These are phyloP conservation scores for Neophaeococcomyces aloes DNA, from an alignment of 2,329 filamentous ascomycete species.

Conservation along the genomic window DNA sequence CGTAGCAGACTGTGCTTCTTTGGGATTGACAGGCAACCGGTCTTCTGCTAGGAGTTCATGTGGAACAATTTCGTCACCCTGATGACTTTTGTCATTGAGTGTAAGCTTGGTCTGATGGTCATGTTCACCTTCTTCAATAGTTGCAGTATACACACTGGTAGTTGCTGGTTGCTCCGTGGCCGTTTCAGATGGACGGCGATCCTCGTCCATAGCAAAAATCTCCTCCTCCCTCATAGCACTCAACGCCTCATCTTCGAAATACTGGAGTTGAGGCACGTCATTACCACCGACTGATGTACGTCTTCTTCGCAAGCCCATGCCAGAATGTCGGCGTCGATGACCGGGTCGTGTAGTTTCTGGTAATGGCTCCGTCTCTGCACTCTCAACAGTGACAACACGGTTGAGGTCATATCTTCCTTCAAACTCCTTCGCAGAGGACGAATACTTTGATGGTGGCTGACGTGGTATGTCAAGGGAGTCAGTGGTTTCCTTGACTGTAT, in stretches of 20 bases:
- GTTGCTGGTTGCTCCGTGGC: neutral
- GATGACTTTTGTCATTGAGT: neutral
- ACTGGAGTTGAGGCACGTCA: slow-evolving; percentile 68
- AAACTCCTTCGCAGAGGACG: slow-evolving; percentile 15
- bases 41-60: neutral
- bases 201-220: slow-evolving; percentile 58
- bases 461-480: slow-evolving; percentile 3
- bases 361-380: slow-evolving; percentile 10
- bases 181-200: slow-evolving; percentile 13
- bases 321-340: slow-evolving; percentile 66
- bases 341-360: neutral
- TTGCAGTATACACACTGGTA: neutral
- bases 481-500: slow-evolving; percentile 6
- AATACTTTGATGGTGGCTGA: slow-evolving; percentile 10
- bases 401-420: slow-evolving; percentile 3
- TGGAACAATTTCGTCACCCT: neutral
- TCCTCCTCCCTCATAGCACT: slow-evolving; percentile 64
- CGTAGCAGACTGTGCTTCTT: slow-evolving; percentile 56
- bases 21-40: slow-evolving; percentile 57
- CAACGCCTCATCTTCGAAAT: slow-evolving; percentile 81
- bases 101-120: slow-evolving; percentile 1
- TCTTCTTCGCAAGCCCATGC: slow-evolving; percentile 69
- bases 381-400: slow-evolving; percentile 12
- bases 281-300: slow-evolving; percentile 56
- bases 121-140: slow-evolving; percentile 1